Base-by-base conservation (phyloP, 1,139 yeast species). In the Meyerozyma smithsonii region DNA sequence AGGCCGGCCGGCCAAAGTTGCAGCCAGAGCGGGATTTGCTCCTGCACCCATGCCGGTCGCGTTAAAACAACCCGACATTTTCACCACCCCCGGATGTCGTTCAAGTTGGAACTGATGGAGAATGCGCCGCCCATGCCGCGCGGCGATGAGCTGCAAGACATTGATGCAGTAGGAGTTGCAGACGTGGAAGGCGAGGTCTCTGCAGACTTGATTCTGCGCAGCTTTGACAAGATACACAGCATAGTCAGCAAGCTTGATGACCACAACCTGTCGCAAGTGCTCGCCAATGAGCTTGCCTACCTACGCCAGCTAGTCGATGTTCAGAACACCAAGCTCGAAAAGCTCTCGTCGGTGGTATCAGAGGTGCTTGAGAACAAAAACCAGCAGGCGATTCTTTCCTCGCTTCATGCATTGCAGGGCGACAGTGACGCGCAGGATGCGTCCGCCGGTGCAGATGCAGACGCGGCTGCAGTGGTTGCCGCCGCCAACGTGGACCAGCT, bases 261-360 rank as follows among this genome's bases (percentile, higher is more conserved):
- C 24, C 51, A 44, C 30, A 64, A 58, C 35, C 59, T 57, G 44
- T 44, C 61, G 3, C 46, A 48, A 15, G 40, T 58, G 8, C 48
- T 65, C 14, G 54, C 51, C 39, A 64, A 64, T 39, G 73, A 69
- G 40, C 50, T 69, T 25, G 56, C 59, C 19, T 64, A 63, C 45
- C 52, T 70, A 32, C 61, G 70, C 38, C 69, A 62, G 36, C 52
- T 68, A 17, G 53, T 69, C 32, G 72, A 66, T 16, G 65, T 58
- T 48, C 74, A 69, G 46, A 62, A 60, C 48, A 54, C 52, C 44
- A 66, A 66, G 47, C 59, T 70, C 39, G 74, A 69, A 39, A 68
- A 68, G 50, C 54, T 69, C 43, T 58, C 70, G 24, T 47, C 52
- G 30, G 50, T 66, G 39, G 55, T 67, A 34, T 47, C 58, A 23